A percentile compares a stretch with the other conserved stretches of the same genome.
These are phyloP conservation scores for Kwoniella dejecticola DNA, from an alignment of 768 basidiomycete genomes.

Conservation along the genomic window DNA sequence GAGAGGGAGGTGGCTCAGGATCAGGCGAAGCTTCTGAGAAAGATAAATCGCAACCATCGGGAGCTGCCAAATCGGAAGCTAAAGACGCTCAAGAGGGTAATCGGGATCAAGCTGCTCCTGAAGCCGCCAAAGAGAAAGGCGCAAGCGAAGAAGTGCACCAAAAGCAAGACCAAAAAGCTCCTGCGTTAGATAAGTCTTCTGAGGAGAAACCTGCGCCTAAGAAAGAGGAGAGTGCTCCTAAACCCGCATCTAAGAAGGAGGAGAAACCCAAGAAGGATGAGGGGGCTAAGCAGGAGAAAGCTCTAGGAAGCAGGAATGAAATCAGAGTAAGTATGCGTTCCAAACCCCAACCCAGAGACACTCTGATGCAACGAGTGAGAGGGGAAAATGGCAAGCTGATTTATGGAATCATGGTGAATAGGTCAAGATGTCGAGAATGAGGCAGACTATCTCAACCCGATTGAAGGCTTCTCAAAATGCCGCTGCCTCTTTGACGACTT, in stretches of 20 bases:
- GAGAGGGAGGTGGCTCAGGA: conserved; percentile 61
- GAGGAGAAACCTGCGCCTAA: conserved; percentile 39
- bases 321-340: conserved; percentile 67
- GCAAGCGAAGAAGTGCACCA: conserved; percentile 46
- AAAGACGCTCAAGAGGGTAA: conserved; percentile 49
- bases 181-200: conserved; percentile 37
- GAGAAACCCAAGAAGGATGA: conserved; percentile 54
- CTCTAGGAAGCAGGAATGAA: conserved; percentile 70
- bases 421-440: conserved; percentile 99
- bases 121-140: conserved; percentile 45
- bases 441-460: conserved; percentile 91
- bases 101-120: conserved; percentile 47
- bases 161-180: conserved; percentile 41
- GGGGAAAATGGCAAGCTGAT: too few relatives aligned
- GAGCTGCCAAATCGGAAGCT: conserved; percentile 44
- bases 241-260: conserved; percentile 43
- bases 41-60: conserved; percentile 33
- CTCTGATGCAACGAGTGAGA: too few relatives aligned
- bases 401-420: conserved; percentile 52
- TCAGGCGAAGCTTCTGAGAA: conserved; percentile 20
- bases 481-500: conserved; percentile 94
- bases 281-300: conserved; percentile 47
- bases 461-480: conserved; percentile 97
- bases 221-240: conserved; percentile 55
- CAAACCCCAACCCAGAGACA: too few relatives aligned